These are phyloP conservation scores for bread wheat (Triticum aestivum) DNA, from an alignment of 176 grass and related monocot species.

Conservation along the genomic window IWGSC_CS_RefSeq_v2.1 NC_057800.1:207925513-207926012, in stretches of 20 bases:
- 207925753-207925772: no score
- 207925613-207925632: no score
- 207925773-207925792: no score
- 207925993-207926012: conserved; percentile 22
- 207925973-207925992: conserved; percentile 19
- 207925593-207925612: background rate
- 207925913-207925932: conserved; percentile 40
- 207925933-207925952: conserved; percentile 28
- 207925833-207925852: conserved; percentile 36
- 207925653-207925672: no score
- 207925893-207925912: conserved; percentile 24
- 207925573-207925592: background rate
- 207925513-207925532: background rate
- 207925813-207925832: no score
- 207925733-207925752: no score
- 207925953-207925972: conserved; percentile 19
- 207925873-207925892: conserved; percentile 22
- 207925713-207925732: no score
- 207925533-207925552: no score
- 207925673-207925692: no score
- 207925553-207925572: background rate
- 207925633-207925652: no score
- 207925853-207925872: conserved; percentile 28
- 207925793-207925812: no score
- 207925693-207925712: no score